These are phyloP conservation scores for Polygonum aviculare DNA, from an alignment of 148 eudicot genomes.

Conservation along the genomic window DNA sequence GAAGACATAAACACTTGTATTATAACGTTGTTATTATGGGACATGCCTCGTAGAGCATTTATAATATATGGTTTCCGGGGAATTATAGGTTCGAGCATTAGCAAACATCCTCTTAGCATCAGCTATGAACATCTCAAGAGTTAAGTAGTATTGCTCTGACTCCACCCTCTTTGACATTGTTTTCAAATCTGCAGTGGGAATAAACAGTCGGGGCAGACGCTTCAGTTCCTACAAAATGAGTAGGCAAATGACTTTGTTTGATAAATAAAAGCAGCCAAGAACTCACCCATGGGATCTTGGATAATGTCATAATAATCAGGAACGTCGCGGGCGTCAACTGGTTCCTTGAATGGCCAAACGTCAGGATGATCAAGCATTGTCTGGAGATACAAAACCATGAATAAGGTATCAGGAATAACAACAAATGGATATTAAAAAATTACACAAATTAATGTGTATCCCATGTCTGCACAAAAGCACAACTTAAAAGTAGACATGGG, in stretches of 20 bases:
- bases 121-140: conserved; percentile 88
- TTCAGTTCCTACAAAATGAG: neutral
- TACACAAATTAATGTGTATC: too few relatives aligned
- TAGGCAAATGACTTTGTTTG: neutral
- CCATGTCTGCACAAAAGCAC: too few relatives aligned
- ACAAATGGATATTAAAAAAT: neutral
- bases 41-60: conserved; percentile 85
- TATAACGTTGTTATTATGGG: neutral
- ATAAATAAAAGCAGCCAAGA: neutral
- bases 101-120: conserved; percentile 84
- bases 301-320: conserved; percentile 96
- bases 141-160: conserved; percentile 76
- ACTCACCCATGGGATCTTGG: conserved; percentile 88
- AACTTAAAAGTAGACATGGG: neutral
- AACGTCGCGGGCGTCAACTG: conserved; percentile 86
- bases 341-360: conserved; percentile 98
- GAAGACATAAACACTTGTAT: neutral
- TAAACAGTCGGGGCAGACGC: neutral
- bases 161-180: conserved; percentile 92
- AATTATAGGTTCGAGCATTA: conserved; percentile 89
- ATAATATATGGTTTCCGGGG: conserved; percentile 86
- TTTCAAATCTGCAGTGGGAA: conserved; percentile 56
- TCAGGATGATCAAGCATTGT: conserved; percentile 84
- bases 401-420: conserved; percentile 5
- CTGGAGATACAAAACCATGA: conserved; percentile 30